phyloP scores from a whole-genome alignment of 306 rosid genomes.

The Malus domestica region ASM211411v1 NC_041792.1:26464907-26465406 shows the following conservation, averaged over 20 bases:
- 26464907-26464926: slow-evolving; percentile 68
- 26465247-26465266: no score
- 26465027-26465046: not conserved
- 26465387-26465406: no score
- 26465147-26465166: no score
- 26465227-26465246: no score
- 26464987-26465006: not conserved
- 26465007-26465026: not conserved
- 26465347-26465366: not conserved
- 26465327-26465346: not conserved
- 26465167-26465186: accelerated
- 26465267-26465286: no score
- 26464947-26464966: slow-evolving; percentile 6
- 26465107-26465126: not conserved
- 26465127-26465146: no score
- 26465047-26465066: not conserved
- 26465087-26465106: not conserved
- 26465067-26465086: not conserved
- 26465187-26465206: accelerated
- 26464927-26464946: slow-evolving; percentile 63
- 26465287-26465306: accelerated
- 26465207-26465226: no score
- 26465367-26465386: no score
- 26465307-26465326: no score
- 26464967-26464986: slow-evolving; percentile 31